Conservation (phyloP, 1,284 basidiomycete species). For the Kwoniella shivajii region DNA sequence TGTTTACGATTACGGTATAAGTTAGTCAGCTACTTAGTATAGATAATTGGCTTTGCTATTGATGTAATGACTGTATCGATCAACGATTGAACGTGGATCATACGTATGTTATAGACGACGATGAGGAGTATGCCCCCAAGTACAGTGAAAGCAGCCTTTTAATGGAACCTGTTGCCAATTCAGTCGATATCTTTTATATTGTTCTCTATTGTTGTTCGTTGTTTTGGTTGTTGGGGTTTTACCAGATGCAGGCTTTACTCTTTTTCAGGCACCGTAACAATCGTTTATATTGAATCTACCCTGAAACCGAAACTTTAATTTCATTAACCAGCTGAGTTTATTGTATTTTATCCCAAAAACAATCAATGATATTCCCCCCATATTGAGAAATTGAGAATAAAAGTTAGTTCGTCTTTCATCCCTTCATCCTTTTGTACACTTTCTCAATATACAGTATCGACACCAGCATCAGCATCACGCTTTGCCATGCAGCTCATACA, state of each 20-base stretch:
- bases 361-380: too few relatives aligned
- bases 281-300: neutral
- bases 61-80: neutral
- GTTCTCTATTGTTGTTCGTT: neutral
- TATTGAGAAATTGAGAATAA: too few relatives aligned
- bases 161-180: too few relatives aligned
- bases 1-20: too few relatives aligned
- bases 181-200: neutral
- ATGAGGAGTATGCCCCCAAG: too few relatives aligned
- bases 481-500: neutral
- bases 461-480: neutral
- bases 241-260: neutral
- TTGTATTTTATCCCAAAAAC: neutral
- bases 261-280: neutral
- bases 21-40: too few relatives aligned
- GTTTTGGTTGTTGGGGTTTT: neutral
- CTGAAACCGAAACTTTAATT: too few relatives aligned
- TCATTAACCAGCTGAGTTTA: neutral
- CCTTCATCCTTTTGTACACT: too few relatives aligned
- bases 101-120: neutral
- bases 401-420: neutral
- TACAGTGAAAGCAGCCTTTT: too few relatives aligned
- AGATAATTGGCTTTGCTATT: neutral
- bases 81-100: neutral
- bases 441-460: too few relatives aligned